Percentiles rank a stretch among this genome's conserved stretches.
Conservation (phyloP, 1,139 yeast species). For the Taphrina communis region DNA sequence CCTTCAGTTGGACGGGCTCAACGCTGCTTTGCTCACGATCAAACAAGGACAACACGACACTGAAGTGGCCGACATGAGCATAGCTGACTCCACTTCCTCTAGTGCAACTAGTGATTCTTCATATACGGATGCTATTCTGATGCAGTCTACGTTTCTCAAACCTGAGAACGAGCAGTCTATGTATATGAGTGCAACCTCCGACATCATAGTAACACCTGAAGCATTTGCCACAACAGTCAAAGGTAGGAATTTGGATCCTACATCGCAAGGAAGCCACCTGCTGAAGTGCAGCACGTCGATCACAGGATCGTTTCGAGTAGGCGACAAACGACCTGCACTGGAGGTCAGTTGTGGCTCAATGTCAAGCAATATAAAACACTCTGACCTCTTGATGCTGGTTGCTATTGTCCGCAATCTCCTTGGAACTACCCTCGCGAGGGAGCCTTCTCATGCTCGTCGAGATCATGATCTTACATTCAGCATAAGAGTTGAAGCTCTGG, state of each 20-base stretch:
- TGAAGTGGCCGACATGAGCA: not conserved
- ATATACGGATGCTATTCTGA: slow-evolving; percentile 18
- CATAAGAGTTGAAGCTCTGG: not conserved
- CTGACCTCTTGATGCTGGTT: not conserved
- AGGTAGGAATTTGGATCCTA: not conserved
- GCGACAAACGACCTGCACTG: not conserved
- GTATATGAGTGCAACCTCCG: slow-evolving; percentile 37
- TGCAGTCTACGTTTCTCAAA: slow-evolving; percentile 31
- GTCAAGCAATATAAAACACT: not conserved
- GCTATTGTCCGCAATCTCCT: not conserved
- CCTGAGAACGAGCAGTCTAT: slow-evolving; percentile 19
- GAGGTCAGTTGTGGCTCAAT: slow-evolving; percentile 11
- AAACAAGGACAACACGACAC: not conserved
- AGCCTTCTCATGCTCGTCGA: too few relatives aligned
- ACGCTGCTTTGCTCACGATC: not conserved
- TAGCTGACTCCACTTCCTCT: not conserved
- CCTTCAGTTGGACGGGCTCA: not conserved
- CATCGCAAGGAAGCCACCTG: not conserved
- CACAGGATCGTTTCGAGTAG: not conserved
- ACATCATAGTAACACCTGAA: not conserved
- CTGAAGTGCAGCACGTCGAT: not conserved
- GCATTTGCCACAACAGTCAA: not conserved
- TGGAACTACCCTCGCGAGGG: too few relatives aligned
- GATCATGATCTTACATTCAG: not conserved
- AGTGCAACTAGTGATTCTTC: slow-evolving; percentile 16